Conservation (phyloP, 1,284 basidiomycete genomes). For the Agroathelia rolfsii region DNA sequence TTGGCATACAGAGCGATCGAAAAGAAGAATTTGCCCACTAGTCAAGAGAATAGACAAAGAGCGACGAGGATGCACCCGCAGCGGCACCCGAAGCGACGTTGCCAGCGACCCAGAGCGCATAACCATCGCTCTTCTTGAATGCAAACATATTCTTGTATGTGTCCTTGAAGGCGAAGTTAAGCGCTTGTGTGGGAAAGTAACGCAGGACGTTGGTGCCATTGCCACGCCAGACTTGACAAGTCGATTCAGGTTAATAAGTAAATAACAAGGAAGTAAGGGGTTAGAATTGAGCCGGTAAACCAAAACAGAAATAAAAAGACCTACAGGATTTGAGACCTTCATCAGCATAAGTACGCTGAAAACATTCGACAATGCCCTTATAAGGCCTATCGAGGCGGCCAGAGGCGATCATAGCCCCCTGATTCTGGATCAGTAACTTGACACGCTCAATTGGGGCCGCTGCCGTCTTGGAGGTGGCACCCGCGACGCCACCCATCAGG, state of each 20-base stretch:
- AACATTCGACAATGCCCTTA: slow-evolving; percentile 53
- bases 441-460: slow-evolving; percentile 70
- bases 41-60: slow-evolving; percentile 55
- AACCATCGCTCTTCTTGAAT: slow-evolving; percentile 45
- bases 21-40: slow-evolving; percentile 25
- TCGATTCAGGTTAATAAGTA: neutral
- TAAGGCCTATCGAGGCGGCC: slow-evolving; percentile 48
- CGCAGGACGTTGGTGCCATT: slow-evolving; percentile 56
- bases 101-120: slow-evolving; percentile 41
- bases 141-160: slow-evolving; percentile 39
- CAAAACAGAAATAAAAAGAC: slow-evolving; percentile 8
- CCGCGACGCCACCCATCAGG: slow-evolving; percentile 40
- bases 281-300: neutral
- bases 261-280: too few relatives aligned
- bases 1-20: too few relatives aligned
- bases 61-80: slow-evolving; percentile 36
- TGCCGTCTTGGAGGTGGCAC: slow-evolving; percentile 57
- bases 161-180: slow-evolving; percentile 44
- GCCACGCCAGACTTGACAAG: slow-evolving; percentile 44
- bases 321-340: slow-evolving; percentile 39
- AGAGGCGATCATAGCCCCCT: slow-evolving; percentile 45
- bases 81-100: slow-evolving; percentile 36
- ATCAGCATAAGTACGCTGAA: slow-evolving; percentile 39
- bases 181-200: slow-evolving; percentile 58
- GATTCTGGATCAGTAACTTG: slow-evolving; percentile 63